Evolutionary conservation across 1,284 basidiomycete species (phyloP), one percentile per base, ranked within the genome.

Genomic region (Rhodotorula glutinis): DNA sequence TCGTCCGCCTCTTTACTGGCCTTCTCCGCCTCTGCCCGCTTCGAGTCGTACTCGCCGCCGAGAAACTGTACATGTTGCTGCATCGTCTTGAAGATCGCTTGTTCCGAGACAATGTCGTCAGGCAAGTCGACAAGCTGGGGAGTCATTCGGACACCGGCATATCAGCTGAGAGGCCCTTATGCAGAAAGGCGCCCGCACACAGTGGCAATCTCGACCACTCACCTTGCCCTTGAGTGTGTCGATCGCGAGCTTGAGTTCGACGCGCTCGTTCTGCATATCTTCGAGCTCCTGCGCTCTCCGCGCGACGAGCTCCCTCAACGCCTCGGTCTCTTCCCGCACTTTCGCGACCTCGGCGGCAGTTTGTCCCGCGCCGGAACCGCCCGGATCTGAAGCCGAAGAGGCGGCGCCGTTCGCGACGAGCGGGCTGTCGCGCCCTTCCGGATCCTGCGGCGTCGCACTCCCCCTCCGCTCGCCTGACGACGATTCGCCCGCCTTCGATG

Each of bases 31-130:
- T 75, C 70, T 21, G 21, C 27, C n/a, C 59, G 57, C 30, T 69
- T 66, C 49, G 64, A 60, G n/a, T 76, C 75, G 57, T 67, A 66
- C 47, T 74, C 72, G 33, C 56, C 38, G 10, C 62, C 64, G 21
- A 72, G 62, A 44, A 71, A 61, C 29, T 71, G 66, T 3, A 74
- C 66, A 49, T 77, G 66, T 16, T 63, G 63, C 51, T 75, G 71
- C 30, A 77, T 60, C 41, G 63, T 33, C n/a, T 65, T 64, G 65
- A 71, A 77, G 9, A 72, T 62, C 10, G 66, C 46, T 19, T 67
- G 69, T 49, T 77, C 71, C 21, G 64, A 59, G 41, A 77, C 64
- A 40, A 71, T 47, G 23, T 77, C 76, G 30, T 75, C 72, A 19
- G 75, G 74, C 16, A 76, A 47, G 58, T 70, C 67, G 54, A 72